These are phyloP conservation scores for Erigeron canadensis DNA, from an alignment of 129 eudicot genomes.

Conservation along the genomic window DNA sequence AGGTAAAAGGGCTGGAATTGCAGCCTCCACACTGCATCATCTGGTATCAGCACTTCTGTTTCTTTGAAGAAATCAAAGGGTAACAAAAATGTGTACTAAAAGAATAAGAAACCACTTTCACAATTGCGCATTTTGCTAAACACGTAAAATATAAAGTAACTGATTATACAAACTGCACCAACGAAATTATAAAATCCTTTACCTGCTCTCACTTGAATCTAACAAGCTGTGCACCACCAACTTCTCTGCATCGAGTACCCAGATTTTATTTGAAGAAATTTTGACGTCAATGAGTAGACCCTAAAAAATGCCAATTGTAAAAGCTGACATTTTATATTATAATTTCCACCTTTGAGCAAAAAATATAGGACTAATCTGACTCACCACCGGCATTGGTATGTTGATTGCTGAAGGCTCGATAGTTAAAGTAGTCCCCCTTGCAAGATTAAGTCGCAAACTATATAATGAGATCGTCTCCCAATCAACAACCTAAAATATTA, in stretches of 20 bases:
- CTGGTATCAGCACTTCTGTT: not conserved
- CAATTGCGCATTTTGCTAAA: not conserved
- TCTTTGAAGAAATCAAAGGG: not conserved
- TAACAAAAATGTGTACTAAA: slow-evolving; percentile 4
- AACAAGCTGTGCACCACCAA: slow-evolving; percentile 46
- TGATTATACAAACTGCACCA: not conserved
- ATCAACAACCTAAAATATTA: slow-evolving; percentile 48
- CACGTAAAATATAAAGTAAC: slow-evolving; percentile 2
- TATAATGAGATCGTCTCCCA: slow-evolving; percentile 49
- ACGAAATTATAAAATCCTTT: slow-evolving; percentile 26
- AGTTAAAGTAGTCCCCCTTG: slow-evolving; percentile 48
- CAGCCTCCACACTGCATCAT: not conserved
- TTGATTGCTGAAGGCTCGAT: slow-evolving; percentile 52
- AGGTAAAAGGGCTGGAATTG: not conserved
- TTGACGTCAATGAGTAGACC: slow-evolving; percentile 67
- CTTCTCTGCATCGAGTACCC: slow-evolving; percentile 81
- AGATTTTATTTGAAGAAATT: slow-evolving; percentile 63
- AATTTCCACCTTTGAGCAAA: not conserved
- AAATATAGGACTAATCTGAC: slow-evolving; percentile 18
- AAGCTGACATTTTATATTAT: not conserved
- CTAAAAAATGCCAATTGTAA: slow-evolving; percentile 34
- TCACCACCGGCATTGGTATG: slow-evolving; percentile 68
- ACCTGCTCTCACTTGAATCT: slow-evolving; percentile 39
- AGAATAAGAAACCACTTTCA: not conserved
- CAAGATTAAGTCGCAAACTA: slow-evolving; percentile 45